Evolutionary conservation across 177 flowering plant species (phyloP).

Genomic region (Vitis hybrid): DNA sequence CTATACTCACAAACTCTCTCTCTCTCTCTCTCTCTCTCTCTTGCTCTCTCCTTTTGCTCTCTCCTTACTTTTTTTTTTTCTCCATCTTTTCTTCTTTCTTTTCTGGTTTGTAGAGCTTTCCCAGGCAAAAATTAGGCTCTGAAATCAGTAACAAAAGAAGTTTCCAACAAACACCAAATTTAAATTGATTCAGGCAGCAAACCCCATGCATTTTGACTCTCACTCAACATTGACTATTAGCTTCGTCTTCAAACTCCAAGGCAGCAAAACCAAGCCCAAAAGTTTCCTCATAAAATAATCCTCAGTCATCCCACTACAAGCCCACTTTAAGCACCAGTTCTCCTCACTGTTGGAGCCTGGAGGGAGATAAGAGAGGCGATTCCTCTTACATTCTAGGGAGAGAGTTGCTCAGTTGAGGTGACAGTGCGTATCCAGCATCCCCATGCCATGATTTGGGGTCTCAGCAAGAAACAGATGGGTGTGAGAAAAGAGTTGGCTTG

Average conservation of each 20-base stretch:
- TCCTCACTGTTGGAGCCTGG: background rate
- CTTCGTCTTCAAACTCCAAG: conserved; percentile 40
- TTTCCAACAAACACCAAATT: conserved; percentile 37
- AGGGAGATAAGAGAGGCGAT: conserved; percentile 11
- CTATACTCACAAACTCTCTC: background rate
- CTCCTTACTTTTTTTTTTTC: conserved; percentile 21
- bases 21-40: conserved; percentile 10
- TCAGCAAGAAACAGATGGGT: conserved; percentile 29
- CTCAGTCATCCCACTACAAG: conserved; percentile 1
- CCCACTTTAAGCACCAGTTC: background rate
- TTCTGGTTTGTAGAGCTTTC: conserved; percentile 12
- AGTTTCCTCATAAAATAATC: conserved; percentile 5
- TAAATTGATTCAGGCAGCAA: conserved; percentile 34
- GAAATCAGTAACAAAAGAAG: conserved; percentile 46
- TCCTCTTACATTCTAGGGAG: too few relatives aligned
- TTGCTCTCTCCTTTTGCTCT: conserved; percentile 12
- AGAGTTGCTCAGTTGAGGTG: too few relatives aligned
- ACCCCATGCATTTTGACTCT: conserved; percentile 52
- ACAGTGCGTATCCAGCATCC: background rate
- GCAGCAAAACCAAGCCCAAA: conserved; percentile 17
- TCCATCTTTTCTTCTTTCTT: conserved; percentile 2
- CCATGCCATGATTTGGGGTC: conserved; percentile 23
- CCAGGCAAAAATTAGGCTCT: conserved; percentile 37
- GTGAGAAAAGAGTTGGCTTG: conserved; percentile 31
- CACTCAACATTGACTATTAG: conserved; percentile 32